phyloP scores from a whole-genome alignment of 2,329 filamentous ascomycete genomes.

The Sarocladium strictum region DNA sequence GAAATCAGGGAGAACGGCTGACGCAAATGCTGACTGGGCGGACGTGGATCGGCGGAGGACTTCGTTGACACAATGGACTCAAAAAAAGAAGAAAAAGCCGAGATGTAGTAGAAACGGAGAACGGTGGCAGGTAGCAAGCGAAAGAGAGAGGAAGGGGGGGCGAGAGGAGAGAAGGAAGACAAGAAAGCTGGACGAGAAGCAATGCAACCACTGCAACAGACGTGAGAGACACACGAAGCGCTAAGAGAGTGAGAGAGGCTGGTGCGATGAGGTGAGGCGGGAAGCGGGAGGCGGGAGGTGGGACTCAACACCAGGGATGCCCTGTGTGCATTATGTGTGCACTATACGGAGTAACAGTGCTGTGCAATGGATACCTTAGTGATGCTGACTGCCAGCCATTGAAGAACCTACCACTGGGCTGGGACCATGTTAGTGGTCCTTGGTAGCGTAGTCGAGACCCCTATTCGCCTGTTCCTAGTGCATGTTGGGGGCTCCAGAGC shows the following conservation, averaged over 20 bases:
- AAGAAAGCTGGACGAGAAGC: neutral
- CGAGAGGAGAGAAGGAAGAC: neutral
- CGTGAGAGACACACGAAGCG: neutral
- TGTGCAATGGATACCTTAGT: too few relatives aligned
- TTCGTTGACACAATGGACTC: neutral
- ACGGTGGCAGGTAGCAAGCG: neutral
- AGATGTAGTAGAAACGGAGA: neutral
- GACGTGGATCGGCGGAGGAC: neutral
- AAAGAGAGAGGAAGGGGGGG: neutral
- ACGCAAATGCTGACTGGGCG: neutral
- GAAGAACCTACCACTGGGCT: neutral
- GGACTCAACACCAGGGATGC: neutral
- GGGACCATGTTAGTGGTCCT: neutral
- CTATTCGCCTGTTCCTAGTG: neutral
- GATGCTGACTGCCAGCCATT: neutral
- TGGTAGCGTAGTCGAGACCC: neutral
- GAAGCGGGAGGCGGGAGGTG: neutral
- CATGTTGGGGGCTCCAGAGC: neutral
- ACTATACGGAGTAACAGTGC: too few relatives aligned
- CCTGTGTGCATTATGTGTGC: too few relatives aligned
- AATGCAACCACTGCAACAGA: neutral
- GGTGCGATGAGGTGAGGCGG: constrained; percentile 1
- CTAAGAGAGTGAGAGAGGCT: neutral
- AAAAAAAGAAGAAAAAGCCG: neutral
- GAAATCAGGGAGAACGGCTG: constrained; percentile 7